These are phyloP conservation scores for Sherardia arvensis DNA, from an alignment of 257 asterid species.

Conservation along the genomic window DNA sequence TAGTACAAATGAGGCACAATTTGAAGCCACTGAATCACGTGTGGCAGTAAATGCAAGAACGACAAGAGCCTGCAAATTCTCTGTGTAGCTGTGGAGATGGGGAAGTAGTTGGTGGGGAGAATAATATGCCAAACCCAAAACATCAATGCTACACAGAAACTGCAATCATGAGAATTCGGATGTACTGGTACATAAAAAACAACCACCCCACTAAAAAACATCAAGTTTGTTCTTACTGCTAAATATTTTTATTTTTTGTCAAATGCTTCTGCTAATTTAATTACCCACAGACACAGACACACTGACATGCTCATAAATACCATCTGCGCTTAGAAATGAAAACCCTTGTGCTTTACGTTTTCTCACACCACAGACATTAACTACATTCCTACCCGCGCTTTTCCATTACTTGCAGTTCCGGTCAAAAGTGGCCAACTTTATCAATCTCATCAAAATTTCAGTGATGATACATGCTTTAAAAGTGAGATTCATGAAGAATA, in stretches of 20 bases:
- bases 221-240: too few species aligned
- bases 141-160: slow-evolving; percentile 9
- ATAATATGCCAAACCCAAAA: slow-evolving; percentile 18
- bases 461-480: neutral
- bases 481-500: neutral
- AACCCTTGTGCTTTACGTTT: slow-evolving; percentile 24
- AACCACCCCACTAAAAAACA: neutral
- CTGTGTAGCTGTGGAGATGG: slow-evolving; percentile 2
- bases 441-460: neutral
- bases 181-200: neutral
- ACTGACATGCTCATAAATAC: neutral
- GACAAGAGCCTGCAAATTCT: slow-evolving; percentile 11
- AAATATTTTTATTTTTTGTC: too few species aligned
- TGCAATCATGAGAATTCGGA: slow-evolving; percentile 26
- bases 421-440: neutral
- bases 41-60: slow-evolving; percentile 12
- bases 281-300: neutral
- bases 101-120: slow-evolving; percentile 14
- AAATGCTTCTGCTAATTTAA: neutral
- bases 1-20: neutral
- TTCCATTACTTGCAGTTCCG: neutral
- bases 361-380: neutral
- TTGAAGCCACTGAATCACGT: slow-evolving; percentile 19
- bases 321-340: neutral
- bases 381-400: neutral